Conservation (phyloP, 257 asterid genomes). For the Forsythia viridissima region DNA sequence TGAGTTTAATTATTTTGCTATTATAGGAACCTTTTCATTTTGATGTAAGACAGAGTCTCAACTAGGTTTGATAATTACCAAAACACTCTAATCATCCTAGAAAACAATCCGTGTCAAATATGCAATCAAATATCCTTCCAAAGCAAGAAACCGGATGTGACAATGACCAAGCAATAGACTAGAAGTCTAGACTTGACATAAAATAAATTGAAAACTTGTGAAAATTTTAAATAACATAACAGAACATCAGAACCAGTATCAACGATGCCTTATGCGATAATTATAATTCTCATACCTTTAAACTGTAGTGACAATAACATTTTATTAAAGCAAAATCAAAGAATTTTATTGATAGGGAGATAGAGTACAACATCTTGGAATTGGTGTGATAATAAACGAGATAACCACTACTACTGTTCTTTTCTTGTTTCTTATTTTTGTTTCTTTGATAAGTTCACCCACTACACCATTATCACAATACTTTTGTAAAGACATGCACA, state of each 20-base stretch:
- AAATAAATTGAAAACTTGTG: not conserved
- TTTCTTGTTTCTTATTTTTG: not conserved
- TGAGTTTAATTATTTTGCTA: not conserved
- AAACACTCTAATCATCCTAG: not conserved
- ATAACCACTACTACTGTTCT: not conserved
- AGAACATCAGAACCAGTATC: not conserved
- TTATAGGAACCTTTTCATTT: not conserved
- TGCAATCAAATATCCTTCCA: not conserved
- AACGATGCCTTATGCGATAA: not conserved
- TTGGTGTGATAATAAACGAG: not conserved
- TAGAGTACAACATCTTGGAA: not conserved
- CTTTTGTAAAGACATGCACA: not conserved
- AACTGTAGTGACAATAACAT: not conserved
- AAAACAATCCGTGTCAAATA: not conserved
- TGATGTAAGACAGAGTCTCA: not conserved
- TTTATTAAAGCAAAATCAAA: not conserved
- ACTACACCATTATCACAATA: conserved; percentile 4
- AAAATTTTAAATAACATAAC: not conserved
- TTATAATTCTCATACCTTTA: not conserved
- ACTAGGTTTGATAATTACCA: not conserved
- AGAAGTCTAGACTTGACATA: not conserved
- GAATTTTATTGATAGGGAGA: not conserved
- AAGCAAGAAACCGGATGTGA: not conserved
- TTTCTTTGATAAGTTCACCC: not conserved
- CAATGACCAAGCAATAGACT: not conserved